Conservation (phyloP, 345 rosid species). For the Citrus sp. region DNA sequence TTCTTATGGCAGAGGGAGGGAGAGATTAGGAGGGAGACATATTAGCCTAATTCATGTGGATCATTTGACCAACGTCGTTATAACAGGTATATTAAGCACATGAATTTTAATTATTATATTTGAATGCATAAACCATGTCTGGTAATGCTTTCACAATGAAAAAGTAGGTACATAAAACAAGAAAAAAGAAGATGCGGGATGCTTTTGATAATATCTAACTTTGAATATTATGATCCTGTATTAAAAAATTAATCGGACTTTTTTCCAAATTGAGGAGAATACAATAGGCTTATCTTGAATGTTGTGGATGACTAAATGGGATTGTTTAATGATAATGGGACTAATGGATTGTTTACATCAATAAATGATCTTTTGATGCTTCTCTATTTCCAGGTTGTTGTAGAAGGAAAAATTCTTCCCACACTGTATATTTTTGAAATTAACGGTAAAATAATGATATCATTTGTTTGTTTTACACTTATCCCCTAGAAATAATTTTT, state of each 20-base stretch:
- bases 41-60: conserved; percentile 96
- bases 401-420: neutral
- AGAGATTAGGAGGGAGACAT: conserved; percentile 92
- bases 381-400: neutral
- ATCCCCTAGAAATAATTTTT: neutral
- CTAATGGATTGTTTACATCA: neutral
- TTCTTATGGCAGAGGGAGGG: conserved; percentile 99
- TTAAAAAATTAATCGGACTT: neutral
- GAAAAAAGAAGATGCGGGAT: neutral
- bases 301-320: neutral
- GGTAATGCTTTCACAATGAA: neutral
- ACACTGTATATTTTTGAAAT: no score
- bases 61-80: conserved; percentile 76
- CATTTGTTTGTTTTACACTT: neutral
- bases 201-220: neutral
- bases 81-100: conserved; percentile 54
- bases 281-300: neutral
- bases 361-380: neutral
- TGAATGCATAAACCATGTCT: neutral
- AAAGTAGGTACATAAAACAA: no score
- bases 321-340: neutral
- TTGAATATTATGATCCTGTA: neutral
- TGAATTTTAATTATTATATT: neutral
- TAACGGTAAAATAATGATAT: no score
- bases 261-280: neutral